Evolutionary conservation across 1,139 yeast genomes (phyloP), one percentile per base, ranked within the genome.

Genomic region (Saccharomyces hybrid): DNA sequence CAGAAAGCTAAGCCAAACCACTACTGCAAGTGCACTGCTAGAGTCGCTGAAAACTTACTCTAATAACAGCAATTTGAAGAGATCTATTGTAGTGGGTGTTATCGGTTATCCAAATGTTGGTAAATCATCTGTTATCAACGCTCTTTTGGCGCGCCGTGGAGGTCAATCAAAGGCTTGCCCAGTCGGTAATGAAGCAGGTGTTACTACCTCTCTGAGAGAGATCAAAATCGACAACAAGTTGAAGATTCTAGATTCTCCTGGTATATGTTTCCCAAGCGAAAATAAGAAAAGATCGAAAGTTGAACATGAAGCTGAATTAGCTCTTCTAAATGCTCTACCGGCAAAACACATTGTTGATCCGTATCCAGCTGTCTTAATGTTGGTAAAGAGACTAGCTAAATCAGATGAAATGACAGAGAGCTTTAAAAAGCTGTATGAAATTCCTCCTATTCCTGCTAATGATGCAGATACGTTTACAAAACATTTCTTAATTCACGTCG

Each of bases 171-270:
- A 79, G 63, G 95, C 93, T 9, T 93, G 99, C 69, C 98, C 99
- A 13, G 96, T 88, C 34, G 99, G 99, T 49, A 95, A 95, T 65
- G 95, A 88, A 73, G 98, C 99, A 3, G 99, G 99, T 69, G 93
- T 93, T 42, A 93, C 99, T 31, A 91, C 96, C 1, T 77, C 93
- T 3, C 76, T 93, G 70, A 83, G 97, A 73, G 96, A 90, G 71
- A 90, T 93, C 57, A 93, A 93, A 73, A 81, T 93, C 58, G 99
- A 93, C 70, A 86, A 84, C 67, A 90, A 90, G 71, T 79, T 93
- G 63, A 88, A 87, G 71, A 79, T 93, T 59, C 78, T 93, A 67
- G 99, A 93, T 71, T 89, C 97, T 51, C 99, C 99, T 51, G 99
- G 99, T 68, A 93, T 93, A 60, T 97, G 95, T 46, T 93, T 93